Base-by-base conservation (phyloP, 2,329 filamentous ascomycete genomes). In the Colletotrichum viniferum region DNA sequence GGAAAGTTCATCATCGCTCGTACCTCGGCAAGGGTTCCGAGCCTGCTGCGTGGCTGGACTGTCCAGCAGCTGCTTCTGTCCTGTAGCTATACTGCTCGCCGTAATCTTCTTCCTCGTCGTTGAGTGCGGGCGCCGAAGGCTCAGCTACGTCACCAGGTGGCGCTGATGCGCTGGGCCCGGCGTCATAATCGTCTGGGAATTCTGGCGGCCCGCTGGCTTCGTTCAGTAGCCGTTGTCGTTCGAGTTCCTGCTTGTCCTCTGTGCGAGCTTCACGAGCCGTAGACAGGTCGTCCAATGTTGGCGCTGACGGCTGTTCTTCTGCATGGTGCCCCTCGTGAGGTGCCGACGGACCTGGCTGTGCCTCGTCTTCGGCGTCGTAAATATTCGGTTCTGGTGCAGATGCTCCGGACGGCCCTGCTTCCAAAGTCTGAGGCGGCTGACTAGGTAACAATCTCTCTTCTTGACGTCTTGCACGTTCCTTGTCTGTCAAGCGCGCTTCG, bases 391-490 rank as follows among this genome's bases (percentile, higher is more conserved):
- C 83, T 8, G 77, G 77, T 21, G 78, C 69, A 4, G 78, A 76
- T 26, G 80, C 77, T 2, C 79, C 78, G 7, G 85, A 84, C 12
- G 87, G 85, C 1, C 83, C 83, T 12, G 84, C 86, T 34, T 66
- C 75, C 36, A 60, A 84, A 16, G 74, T 77, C 32, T 73, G 87
- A 14, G 94, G 87, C 16, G 94, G 96, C 79, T 93, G 92, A 80
- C 96, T 98, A 3, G 96, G 96, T 26, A 98, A 85, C 7, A 98
- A 86, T 62, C 93, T 90, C 78, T 93, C 90, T 84, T 98, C 96
- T 55, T 95, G 95, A 74, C 91, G 91, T 62, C 93, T 91, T 74
- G 97, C 85, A 64, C 93, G 92, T 75, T 97, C 93, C 83, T 98
- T 98, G 77, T 98, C 97, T 14, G 93, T 92, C 36, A 96, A 85